phyloP scores from a whole-genome alignment of 2,329 filamentous ascomycete species.

The Ophiognomonia clavigignenti-juglandacearum region DNA sequence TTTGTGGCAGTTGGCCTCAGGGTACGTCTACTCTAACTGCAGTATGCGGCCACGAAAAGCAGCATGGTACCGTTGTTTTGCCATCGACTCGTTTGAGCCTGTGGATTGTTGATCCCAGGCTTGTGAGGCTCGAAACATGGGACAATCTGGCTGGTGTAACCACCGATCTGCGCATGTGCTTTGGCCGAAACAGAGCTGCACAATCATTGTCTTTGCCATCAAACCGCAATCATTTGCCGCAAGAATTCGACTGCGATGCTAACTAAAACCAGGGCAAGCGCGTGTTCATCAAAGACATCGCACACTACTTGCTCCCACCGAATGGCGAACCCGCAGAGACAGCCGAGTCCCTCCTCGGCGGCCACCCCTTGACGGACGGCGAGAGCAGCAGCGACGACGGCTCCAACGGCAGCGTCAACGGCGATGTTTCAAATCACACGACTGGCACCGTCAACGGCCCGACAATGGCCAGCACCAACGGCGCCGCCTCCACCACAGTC shows the following conservation, averaged over 20 bases:
- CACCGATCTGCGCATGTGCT: too few species aligned
- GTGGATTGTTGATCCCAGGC: too few species aligned
- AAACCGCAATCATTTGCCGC: not conserved
- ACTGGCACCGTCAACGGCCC: slow-evolving; percentile 27
- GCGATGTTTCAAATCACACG: slow-evolving; percentile 17
- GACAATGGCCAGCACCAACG: slow-evolving; percentile 12
- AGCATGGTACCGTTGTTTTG: too few species aligned
- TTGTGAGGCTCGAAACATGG: too few species aligned
- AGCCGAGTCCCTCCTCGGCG: slow-evolving; percentile 74
- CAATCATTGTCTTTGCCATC: not conserved
- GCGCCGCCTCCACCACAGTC: slow-evolving; percentile 14
- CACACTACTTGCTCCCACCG: slow-evolving; percentile 83
- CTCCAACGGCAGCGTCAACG: slow-evolving; percentile 7
- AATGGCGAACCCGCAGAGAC: slow-evolving; percentile 62
- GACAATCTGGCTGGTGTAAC: too few species aligned
- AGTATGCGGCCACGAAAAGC: too few species aligned
- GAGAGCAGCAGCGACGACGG: slow-evolving; percentile 4
- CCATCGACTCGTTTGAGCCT: too few species aligned
- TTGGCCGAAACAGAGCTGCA: too few species aligned
- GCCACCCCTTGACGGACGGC: slow-evolving; percentile 25
- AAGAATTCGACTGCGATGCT: slow-evolving; percentile 2
- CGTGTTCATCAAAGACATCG: slow-evolving; percentile 97
- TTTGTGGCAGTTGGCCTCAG: not conserved
- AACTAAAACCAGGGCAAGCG: slow-evolving; percentile 65
- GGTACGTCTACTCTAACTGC: too few species aligned